Evolutionary conservation across 106 monocot species (phyloP).

Genomic region (Gastrodia elata): DNA sequence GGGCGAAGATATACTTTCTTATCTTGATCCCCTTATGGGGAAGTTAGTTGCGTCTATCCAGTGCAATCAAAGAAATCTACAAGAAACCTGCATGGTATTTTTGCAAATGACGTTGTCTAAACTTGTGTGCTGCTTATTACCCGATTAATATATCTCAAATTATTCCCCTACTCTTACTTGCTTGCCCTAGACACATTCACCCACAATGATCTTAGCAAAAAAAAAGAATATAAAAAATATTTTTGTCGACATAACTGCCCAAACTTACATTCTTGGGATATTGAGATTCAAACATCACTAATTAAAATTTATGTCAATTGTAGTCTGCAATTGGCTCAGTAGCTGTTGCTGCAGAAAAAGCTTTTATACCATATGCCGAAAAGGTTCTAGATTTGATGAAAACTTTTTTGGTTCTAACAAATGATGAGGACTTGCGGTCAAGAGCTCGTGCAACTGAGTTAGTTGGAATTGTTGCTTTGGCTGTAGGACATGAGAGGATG

Average conservation of each 20-base stretch:
- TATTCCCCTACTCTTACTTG: neutral
- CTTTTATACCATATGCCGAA: conserved; percentile 94
- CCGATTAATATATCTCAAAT: neutral
- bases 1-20: conserved; percentile 92
- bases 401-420: conserved; percentile 79
- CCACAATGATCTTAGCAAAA: neutral
- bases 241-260: no score
- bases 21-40: conserved; percentile 78
- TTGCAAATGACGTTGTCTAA: no score
- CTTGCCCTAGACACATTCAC: neutral
- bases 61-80: conserved; percentile 71
- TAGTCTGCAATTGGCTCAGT: conserved; percentile 97
- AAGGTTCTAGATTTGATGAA: conserved; percentile 85
- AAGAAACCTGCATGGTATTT: conserved; percentile 99
- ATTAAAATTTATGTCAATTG: conserved; percentile 10
- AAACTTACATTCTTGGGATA: neutral
- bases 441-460: conserved; percentile 94
- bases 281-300: conserved; percentile 3
- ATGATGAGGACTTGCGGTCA: conserved; percentile 73
- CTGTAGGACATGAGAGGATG: conserved; percentile 74
- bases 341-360: conserved; percentile 81
- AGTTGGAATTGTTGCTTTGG: conserved; percentile 91
- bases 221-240: neutral
- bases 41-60: conserved; percentile 71
- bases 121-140: neutral